These are phyloP conservation scores for Pouteria campechiana DNA, from an alignment of 179 eudicot genomes.

Conservation along the genomic window DNA sequence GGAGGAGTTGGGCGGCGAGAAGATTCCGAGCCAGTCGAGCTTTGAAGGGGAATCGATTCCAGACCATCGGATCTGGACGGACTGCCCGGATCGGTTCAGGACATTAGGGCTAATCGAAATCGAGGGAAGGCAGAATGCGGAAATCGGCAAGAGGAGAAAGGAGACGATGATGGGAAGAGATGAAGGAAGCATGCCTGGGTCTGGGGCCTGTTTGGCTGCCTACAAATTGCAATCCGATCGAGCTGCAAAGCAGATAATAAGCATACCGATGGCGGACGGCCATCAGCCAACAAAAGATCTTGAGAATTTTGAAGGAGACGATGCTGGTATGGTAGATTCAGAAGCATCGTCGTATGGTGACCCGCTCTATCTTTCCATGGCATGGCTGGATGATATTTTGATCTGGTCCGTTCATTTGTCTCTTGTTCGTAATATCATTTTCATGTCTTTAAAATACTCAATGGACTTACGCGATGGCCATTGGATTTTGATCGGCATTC, in stretches of 20 bases:
- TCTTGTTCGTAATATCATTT: too few relatives aligned
- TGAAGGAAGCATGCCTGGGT: too few relatives aligned
- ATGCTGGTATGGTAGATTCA: conserved; percentile 11
- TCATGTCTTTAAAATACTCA: too few relatives aligned
- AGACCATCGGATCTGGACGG: conserved; percentile 47
- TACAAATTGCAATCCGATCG: too few relatives aligned
- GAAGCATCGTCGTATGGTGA: not conserved
- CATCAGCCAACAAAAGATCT: conserved; percentile 4
- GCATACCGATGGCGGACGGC: too few relatives aligned
- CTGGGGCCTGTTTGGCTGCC: too few relatives aligned
- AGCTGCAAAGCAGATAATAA: too few relatives aligned
- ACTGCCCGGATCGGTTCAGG: conserved; percentile 29
- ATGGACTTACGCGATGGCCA: too few relatives aligned
- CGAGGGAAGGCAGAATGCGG: conserved; percentile 13
- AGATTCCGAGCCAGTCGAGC: conserved; percentile 88
- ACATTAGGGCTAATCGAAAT: conserved; percentile 16
- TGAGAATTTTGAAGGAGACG: conserved; percentile 10
- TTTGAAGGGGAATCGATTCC: conserved; percentile 42
- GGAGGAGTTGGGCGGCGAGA: conserved; percentile 58
- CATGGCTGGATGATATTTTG: too few relatives aligned
- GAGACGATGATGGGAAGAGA: conserved; percentile 4
- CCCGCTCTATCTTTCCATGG: too few relatives aligned
- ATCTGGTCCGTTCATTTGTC: too few relatives aligned
- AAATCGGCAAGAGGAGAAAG: conserved; percentile 3
- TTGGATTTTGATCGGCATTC: too few relatives aligned